Evolutionary conservation across 176 grass and related monocot species (phyloP).

Genomic region (Avena eriantha): DNA sequence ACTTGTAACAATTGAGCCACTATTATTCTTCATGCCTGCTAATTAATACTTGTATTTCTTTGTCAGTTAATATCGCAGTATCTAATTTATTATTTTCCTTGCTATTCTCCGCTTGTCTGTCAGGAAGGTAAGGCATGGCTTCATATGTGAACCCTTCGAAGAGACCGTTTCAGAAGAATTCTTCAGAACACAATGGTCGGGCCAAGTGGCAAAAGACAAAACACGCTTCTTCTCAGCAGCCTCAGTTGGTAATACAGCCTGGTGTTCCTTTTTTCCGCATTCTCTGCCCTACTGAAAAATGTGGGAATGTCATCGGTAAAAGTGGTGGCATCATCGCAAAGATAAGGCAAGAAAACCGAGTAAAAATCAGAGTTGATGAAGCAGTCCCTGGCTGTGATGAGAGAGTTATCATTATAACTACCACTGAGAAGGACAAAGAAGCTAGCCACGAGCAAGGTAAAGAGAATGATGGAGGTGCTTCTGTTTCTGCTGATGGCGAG

Average conservation of each 20-base stretch:
- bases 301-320: conserved; percentile 88
- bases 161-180: conserved; percentile 71
- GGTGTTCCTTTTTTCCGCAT: conserved; percentile 66
- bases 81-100: neutral
- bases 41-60: neutral
- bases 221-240: conserved; percentile 37
- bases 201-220: conserved; percentile 78
- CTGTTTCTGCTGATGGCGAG: conserved; percentile 35
- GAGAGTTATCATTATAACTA: conserved; percentile 75
- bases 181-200: conserved; percentile 49
- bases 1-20: neutral
- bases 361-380: conserved; percentile 77
- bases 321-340: conserved; percentile 72
- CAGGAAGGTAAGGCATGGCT: conserved; percentile 51
- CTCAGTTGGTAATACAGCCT: conserved; percentile 51
- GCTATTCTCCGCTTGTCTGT: conserved; percentile 12
- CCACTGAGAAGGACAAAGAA: conserved; percentile 51
- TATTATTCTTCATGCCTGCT: neutral
- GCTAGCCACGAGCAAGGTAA: conserved; percentile 35
- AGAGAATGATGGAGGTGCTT: conserved; percentile 34
- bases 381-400: conserved; percentile 64
- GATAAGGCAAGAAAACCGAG: conserved; percentile 76
- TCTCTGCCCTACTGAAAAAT: conserved; percentile 77
- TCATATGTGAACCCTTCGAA: conserved; percentile 65
- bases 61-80: neutral